A percentile compares a stretch with the other conserved stretches of the same genome.
These are phyloP conservation scores for Picea abies DNA, from an alignment of 83 land plant species.

Conservation along the genomic window DNA sequence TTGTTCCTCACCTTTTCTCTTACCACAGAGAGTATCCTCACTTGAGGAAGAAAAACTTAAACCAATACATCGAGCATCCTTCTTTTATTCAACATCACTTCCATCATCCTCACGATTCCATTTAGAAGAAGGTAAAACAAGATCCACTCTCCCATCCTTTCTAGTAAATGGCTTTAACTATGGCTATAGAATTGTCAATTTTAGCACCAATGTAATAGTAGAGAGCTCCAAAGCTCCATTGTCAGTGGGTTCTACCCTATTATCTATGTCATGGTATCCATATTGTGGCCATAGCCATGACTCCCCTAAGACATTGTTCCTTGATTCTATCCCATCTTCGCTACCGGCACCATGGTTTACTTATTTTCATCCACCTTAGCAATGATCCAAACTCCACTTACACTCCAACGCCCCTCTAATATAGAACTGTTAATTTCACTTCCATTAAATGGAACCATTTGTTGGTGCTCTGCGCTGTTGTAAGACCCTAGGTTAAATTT, in stretches of 20 bases:
- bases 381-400: conserved; percentile 7
- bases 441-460: too few relatives aligned
- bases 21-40: conserved; percentile 58
- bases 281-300: conserved; percentile 30
- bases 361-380: conserved; percentile 25
- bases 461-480: too few relatives aligned
- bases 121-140: conserved; percentile 83
- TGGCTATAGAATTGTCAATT: conserved; percentile 56
- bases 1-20: conserved; percentile 34
- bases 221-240: conserved; percentile 7
- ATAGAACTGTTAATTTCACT: conserved; percentile 22
- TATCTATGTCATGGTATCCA: conserved; percentile 18
- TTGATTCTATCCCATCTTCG: background rate
- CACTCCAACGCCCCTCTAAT: conserved; percentile 1
- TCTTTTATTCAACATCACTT: conserved; percentile 73
- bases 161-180: conserved; percentile 47
- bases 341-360: conserved; percentile 27
- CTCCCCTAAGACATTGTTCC: conserved; percentile 9
- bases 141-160: conserved; percentile 48
- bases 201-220: conserved; percentile 23
- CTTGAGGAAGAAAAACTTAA: conserved; percentile 90
- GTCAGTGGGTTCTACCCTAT: conserved; percentile 14
- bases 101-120: conserved; percentile 92
- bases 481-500: too few relatives aligned
- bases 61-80: conserved; percentile 49